These are phyloP conservation scores for Zygosaccharomyces pseudorouxii DNA, from an alignment of 805 yeast species.

Conservation along the genomic window DNA sequence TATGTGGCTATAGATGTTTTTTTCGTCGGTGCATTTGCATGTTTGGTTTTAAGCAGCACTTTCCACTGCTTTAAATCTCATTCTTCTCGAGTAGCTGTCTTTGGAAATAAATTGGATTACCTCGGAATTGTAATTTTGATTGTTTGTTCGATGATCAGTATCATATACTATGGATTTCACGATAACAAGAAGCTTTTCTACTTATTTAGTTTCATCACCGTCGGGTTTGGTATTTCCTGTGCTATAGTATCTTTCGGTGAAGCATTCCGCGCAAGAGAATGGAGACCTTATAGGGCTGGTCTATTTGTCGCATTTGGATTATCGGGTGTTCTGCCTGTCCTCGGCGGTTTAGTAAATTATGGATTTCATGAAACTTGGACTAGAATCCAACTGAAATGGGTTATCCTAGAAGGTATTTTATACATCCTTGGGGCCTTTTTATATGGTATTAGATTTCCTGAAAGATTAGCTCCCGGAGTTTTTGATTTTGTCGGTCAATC, in stretches of 20 bases:
- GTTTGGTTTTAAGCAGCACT: conserved; percentile 58
- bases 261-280: conserved; percentile 60
- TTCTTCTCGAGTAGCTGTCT: conserved; percentile 46
- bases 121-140: conserved; percentile 68
- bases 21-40: conserved; percentile 52
- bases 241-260: conserved; percentile 59
- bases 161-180: conserved; percentile 45
- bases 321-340: conserved; percentile 67
- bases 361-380: conserved; percentile 47
- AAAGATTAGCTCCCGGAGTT: conserved; percentile 54
- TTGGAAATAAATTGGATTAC: conserved; percentile 71
- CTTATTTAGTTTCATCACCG: conserved; percentile 43
- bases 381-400: conserved; percentile 57
- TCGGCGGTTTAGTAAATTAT: conserved; percentile 45
- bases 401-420: conserved; percentile 63
- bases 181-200: conserved; percentile 40
- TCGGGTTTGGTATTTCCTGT: conserved; percentile 56
- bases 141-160: conserved; percentile 54
- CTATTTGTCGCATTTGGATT: conserved; percentile 80
- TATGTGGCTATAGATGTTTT: conserved; percentile 33
- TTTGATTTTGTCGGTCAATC: conserved; percentile 75
- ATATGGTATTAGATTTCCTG: conserved; percentile 79
- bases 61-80: conserved; percentile 68
- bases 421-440: conserved; percentile 76
- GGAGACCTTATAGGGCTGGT: conserved; percentile 71